phyloP scores from a whole-genome alignment of 352 stramenopile species.

The Pythium vanterpoolii region DNA sequence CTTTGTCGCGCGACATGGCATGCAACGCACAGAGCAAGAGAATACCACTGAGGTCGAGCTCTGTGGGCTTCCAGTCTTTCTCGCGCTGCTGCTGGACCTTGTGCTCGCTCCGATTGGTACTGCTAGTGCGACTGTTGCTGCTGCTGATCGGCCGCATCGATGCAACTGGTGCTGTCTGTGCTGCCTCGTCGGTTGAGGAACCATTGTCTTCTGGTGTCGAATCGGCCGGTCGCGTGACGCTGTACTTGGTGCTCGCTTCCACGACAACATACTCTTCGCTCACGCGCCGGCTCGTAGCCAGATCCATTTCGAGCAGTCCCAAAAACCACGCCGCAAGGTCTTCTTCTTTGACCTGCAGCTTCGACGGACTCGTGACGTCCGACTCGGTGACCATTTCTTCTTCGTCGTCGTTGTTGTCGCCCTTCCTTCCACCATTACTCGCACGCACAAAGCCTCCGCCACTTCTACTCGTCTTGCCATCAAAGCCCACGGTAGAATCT shows the following conservation, averaged over 20 bases:
- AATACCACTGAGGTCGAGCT: conserved; percentile 72
- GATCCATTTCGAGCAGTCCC: conserved; percentile 57
- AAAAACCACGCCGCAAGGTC: conserved; percentile 74
- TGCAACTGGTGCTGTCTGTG: too few relatives aligned
- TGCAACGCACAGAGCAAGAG: conserved; percentile 75
- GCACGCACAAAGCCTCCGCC: neutral
- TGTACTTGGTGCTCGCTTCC: neutral
- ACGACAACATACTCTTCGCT: conserved; percentile 23
- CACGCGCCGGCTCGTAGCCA: conserved; percentile 28
- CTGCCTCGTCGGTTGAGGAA: conserved; percentile 5
- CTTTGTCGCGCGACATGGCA: conserved; percentile 65
- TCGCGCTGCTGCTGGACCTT: conserved; percentile 36
- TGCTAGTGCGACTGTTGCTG: neutral
- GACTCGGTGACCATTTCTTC: neutral
- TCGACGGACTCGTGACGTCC: conserved; percentile 22
- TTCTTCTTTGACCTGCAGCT: conserved; percentile 48
- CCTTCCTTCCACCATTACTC: neutral
- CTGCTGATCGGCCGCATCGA: too few relatives aligned
- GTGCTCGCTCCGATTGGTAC: conserved; percentile 5
- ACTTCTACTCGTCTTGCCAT: neutral
- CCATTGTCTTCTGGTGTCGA: neutral
- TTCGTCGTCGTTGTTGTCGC: conserved; percentile 7
- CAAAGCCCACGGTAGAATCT: neutral
- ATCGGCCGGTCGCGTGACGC: neutral
- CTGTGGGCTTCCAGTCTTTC: conserved; percentile 51